phyloP scores from a whole-genome alignment of 1,284 basidiomycete genomes.

The Trametes versicolor region DNA sequence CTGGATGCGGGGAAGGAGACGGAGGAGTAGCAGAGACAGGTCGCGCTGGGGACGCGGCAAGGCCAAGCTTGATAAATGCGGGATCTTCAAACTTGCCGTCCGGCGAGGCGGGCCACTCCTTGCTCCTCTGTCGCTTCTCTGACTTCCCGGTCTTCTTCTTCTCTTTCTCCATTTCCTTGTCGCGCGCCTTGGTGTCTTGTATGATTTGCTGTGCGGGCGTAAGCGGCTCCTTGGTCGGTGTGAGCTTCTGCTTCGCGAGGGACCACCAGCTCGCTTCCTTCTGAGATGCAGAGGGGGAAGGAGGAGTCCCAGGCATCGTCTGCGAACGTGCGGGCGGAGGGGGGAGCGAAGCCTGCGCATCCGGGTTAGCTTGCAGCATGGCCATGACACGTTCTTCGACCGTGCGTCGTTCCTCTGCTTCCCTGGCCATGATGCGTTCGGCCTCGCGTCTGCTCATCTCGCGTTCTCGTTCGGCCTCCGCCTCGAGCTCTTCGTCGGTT shows the following conservation, averaged over 20 bases:
- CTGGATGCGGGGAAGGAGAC: slow-evolving; percentile 63
- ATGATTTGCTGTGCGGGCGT: slow-evolving; percentile 85
- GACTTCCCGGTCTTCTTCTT: slow-evolving; percentile 54
- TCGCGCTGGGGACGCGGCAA: slow-evolving; percentile 47
- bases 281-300: slow-evolving; percentile 69
- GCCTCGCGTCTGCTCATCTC: slow-evolving; percentile 79
- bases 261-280: slow-evolving; percentile 76
- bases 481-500: slow-evolving; percentile 80
- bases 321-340: slow-evolving; percentile 66
- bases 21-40: slow-evolving; percentile 59
- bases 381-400: slow-evolving; percentile 79
- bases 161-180: slow-evolving; percentile 62
- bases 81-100: slow-evolving; percentile 64
- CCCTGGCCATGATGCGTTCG: slow-evolving; percentile 73
- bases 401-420: slow-evolving; percentile 71
- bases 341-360: slow-evolving; percentile 47
- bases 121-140: slow-evolving; percentile 43
- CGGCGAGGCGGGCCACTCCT: slow-evolving; percentile 62
- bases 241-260: slow-evolving; percentile 75
- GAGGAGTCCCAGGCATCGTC: slow-evolving; percentile 57
- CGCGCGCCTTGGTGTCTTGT: slow-evolving; percentile 71
- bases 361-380: slow-evolving; percentile 61
- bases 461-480: slow-evolving; percentile 77
- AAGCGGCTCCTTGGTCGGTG: slow-evolving; percentile 77
- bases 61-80: slow-evolving; percentile 62